Base-by-base conservation (phyloP, 2,329 filamentous ascomycete genomes). In the Chlorencoelia australis region DNA sequence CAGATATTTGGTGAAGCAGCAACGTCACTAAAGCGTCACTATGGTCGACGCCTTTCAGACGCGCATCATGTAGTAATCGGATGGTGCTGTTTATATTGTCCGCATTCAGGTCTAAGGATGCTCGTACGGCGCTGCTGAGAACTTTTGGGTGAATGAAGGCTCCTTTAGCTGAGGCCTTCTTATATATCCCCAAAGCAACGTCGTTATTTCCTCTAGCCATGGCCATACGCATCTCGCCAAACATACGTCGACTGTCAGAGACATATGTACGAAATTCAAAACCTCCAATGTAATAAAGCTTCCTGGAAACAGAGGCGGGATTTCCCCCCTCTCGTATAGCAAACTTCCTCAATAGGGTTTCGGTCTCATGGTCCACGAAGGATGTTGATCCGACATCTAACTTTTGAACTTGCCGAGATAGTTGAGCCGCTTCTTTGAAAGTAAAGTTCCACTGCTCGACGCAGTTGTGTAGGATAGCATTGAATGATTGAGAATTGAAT, bases 381-480 rank as follows among this genome's bases (percentile, higher is more conserved):
- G 27, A 15, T n/a, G 26, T 14, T 10, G 34, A 35, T 3, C 15
- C 17, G 5, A 22, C 15, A 7, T 25, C 29, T 8, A 42, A 21
- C 3, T 30, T 22, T 7, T 22, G 29, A 11, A 54, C 33, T 7
- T 27, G 15, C 19, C 39, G 31, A 40, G 46, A 54, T 7, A 58
- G 18, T 14, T 33, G 17, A 17, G 38, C 43, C 5, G 46, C 15
- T 19, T 56, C 44, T 7, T 48, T 27, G 30, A 46, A 53, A 9
- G 41, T 40, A 17, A 54, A 50, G 3, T 38, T 43, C 43, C 44
- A 55, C 4, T 32, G 38, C 5, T 41, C 38, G 22, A 41, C 40
- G 30, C 45, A 55, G n/a, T 49, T 42, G 15, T 39, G 41, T 4
- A 58, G 37, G 16, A 57, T 51, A 5, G 39, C 44, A 33, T 56